Percentiles rank a stretch among this genome's conserved stretches.
phyloP scores from a whole-genome alignment of 208 protist species.

The Acanthamoeba castellanii region DNA sequence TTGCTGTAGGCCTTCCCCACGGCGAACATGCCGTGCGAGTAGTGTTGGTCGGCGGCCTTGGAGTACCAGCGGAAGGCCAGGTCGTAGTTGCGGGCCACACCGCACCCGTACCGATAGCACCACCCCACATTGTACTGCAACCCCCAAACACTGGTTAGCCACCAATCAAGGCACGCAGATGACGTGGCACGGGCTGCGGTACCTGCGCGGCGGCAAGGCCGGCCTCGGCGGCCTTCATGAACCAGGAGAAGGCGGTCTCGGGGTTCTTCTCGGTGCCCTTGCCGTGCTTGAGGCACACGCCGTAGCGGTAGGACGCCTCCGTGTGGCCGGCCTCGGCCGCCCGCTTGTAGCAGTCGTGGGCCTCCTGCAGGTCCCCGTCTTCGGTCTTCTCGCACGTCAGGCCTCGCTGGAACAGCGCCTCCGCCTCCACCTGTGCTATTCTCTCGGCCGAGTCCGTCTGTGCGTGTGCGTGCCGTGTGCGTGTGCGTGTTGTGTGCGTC shows the following conservation, averaged over 20 bases:
- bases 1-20: slow-evolving; percentile 60
- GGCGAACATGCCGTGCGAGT: slow-evolving; percentile 40
- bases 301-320: slow-evolving; percentile 1
- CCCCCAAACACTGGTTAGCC: background rate
- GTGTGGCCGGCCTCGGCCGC: slow-evolving; percentile 16
- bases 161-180: no score
- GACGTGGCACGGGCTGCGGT: background rate
- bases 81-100: slow-evolving; percentile 34
- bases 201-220: background rate
- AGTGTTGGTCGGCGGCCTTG: slow-evolving; percentile 38
- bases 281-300: slow-evolving; percentile 23
- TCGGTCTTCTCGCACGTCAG: background rate
- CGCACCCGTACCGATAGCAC: slow-evolving; percentile 28
- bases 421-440: background rate
- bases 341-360: slow-evolving; percentile 30
- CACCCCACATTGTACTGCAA: slow-evolving; percentile 31
- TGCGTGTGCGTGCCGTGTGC: background rate
- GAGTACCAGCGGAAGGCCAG: slow-evolving; percentile 35
- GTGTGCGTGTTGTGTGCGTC: background rate
- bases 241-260: slow-evolving; percentile 31
- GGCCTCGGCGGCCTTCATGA: slow-evolving; percentile 22
- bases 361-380: slow-evolving; percentile 7
- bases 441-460: background rate
- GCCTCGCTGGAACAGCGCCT: background rate
- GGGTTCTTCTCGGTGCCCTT: slow-evolving; percentile 56